Conservation (phyloP, 768 basidiomycete species). For the Auriscalpium orientale region DNA sequence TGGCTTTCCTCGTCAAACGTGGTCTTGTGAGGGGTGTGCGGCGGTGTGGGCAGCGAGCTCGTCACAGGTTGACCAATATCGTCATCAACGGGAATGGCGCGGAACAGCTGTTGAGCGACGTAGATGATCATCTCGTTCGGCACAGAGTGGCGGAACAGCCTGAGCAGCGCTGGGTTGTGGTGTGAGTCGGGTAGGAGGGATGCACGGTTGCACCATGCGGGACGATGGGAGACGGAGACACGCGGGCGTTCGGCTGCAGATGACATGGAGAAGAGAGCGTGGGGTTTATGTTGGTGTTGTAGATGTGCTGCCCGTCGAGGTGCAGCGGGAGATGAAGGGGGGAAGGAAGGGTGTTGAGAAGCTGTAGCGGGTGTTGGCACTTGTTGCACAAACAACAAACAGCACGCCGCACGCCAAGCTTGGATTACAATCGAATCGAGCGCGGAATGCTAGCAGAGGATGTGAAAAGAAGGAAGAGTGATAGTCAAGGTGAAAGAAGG, state of each 20-base stretch:
- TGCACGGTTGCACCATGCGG: conserved; percentile 47
- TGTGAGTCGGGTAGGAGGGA: conserved; percentile 70
- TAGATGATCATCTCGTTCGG: conserved; percentile 80
- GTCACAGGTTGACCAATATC: conserved; percentile 27
- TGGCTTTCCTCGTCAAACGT: conserved; percentile 25
- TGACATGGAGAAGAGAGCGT: conserved; percentile 24
- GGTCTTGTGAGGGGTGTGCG: conserved; percentile 51
- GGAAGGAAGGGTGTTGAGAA: conserved; percentile 16
- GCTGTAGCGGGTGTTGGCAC: not conserved
- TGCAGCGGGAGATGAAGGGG: conserved; percentile 20
- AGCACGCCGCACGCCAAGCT: not conserved
- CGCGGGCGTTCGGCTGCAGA: too few relatives aligned
- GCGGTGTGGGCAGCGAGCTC: conserved; percentile 53
- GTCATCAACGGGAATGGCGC: conserved; percentile 65
- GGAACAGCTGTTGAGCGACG: conserved; percentile 71
- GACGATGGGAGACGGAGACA: conserved; percentile 27
- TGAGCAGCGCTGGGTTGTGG: conserved; percentile 77
- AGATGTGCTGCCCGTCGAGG: conserved; percentile 29
- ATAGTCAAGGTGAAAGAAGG: not conserved
- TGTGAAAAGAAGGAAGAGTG: not conserved
- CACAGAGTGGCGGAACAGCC: conserved; percentile 71
- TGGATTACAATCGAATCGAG: conserved; percentile 5
- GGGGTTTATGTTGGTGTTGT: conserved; percentile 26
- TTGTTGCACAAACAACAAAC: conserved; percentile 7
- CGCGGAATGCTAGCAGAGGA: not conserved